phyloP scores from a whole-genome alignment of 257 asterid genomes.

The Primulina tabacum region DNA sequence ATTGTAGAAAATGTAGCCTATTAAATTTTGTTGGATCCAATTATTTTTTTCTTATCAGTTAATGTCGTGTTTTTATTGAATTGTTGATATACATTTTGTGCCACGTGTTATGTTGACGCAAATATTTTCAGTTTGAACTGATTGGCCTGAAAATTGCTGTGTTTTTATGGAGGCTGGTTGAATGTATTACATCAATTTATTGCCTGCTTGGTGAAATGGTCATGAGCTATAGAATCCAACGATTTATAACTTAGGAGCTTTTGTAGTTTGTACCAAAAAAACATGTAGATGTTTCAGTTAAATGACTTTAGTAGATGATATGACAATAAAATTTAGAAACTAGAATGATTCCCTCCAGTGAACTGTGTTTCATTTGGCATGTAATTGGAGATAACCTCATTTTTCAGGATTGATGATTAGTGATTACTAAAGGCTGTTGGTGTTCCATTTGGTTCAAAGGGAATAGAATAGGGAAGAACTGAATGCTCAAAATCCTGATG shows the following conservation, averaged over 20 bases:
- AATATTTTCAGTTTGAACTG: constrained; percentile 23
- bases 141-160: background rate
- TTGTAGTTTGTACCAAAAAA: too few relatives aligned
- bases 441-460: background rate
- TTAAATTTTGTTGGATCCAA: background rate
- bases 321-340: background rate
- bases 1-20: background rate
- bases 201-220: background rate
- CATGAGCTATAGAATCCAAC: background rate
- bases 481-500: background rate
- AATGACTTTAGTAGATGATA: background rate
- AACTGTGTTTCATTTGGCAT: background rate
- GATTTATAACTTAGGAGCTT: background rate
- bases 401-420: constrained; percentile 13
- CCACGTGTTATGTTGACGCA: constrained; percentile 1
- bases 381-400: background rate
- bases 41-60: background rate
- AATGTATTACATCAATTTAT: constrained; percentile 11
- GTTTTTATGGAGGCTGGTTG: constrained; percentile 1
- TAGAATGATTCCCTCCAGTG: background rate
- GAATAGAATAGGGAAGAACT: constrained; percentile 14
- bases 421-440: constrained; percentile 7
- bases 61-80: background rate
- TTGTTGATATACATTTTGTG: background rate
- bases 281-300: background rate